Percentiles rank a stretch among this genome's conserved stretches.
phyloP scores from a whole-genome alignment of 1,284 basidiomycete genomes.

The Sanghuangporus baumii region DNA sequence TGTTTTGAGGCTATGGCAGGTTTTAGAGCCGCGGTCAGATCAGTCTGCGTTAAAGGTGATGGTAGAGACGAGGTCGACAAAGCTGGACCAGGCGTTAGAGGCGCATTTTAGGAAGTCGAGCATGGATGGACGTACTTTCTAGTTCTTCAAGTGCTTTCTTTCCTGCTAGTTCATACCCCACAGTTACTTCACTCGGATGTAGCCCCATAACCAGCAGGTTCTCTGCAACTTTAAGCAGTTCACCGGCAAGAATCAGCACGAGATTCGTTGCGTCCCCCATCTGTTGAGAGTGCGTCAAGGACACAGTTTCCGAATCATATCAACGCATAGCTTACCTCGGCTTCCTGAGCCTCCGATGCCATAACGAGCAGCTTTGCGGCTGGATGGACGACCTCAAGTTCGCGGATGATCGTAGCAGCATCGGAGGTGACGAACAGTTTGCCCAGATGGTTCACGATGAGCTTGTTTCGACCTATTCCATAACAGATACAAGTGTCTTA shows the following conservation, averaged over 20 bases:
- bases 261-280: slow-evolving; percentile 98
- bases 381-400: slow-evolving; percentile 98
- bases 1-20: slow-evolving; percentile 97
- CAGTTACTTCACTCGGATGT: slow-evolving; percentile 91
- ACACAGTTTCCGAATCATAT: background rate
- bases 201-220: slow-evolving; percentile 92
- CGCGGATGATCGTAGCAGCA: slow-evolving; percentile 97
- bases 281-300: slow-evolving; percentile 30
- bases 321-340: slow-evolving; percentile 57
- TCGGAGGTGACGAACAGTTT: slow-evolving; percentile 97
- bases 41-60: slow-evolving; percentile 71
- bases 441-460: slow-evolving; percentile 95
- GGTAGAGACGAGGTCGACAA: slow-evolving; percentile 65
- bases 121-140: slow-evolving; percentile 61
- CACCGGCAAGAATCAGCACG: slow-evolving; percentile 93
- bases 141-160: slow-evolving; percentile 84
- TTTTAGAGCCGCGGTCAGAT: slow-evolving; percentile 78
- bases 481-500: background rate
- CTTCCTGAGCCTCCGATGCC: slow-evolving; percentile 95
- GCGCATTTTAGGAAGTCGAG: slow-evolving; percentile 11
- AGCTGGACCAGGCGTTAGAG: slow-evolving; percentile 34
- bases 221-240: slow-evolving; percentile 93
- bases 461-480: slow-evolving; percentile 80
- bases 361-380: slow-evolving; percentile 97
- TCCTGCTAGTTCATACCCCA: slow-evolving; percentile 94